Base-by-base conservation (phyloP, 768 basidiomycete genomes). In the Mycena alexandri region DNA sequence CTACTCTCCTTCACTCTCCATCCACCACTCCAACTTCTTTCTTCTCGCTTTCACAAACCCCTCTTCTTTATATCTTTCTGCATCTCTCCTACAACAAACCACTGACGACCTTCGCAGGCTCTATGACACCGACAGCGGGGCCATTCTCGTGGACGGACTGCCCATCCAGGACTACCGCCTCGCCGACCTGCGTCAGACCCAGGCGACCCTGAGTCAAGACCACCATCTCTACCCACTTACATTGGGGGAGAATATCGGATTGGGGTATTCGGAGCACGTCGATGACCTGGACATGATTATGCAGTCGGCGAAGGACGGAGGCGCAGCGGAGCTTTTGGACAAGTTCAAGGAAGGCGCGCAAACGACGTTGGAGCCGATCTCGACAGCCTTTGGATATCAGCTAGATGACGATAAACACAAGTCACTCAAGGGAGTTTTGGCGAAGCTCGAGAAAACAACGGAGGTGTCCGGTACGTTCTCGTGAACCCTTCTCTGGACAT, bases 201-300 rank as follows among this genome's bases (percentile, higher is more conserved):
- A 75, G 13, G 80, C 82, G 16, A 74, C 78, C 44, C 77, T 85
- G 3, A 75, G 75, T 5, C 83, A 85, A 69, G 77, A 80, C 3
- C 82, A 80, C 61, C 54, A 66, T 4, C 61, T 83, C 1, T 80
- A 78, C 63, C 78, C 79, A 11, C 69, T 84, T 5, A 75, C 80
- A 3, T 47, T 84, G 5, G 71, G 70, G 34, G 84, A 84, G 52
- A 84, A 83, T 42, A 78, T 84, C 19, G 78, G 74, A 24, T 68
- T 84, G 8, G 83, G 81, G 24, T 65, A 70, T 36, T 51, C 74
- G 8, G 74, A 71, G 11, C 38, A 41, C 10, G 55, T 64, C 14
- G 47, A 51, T 10, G 65, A 71, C 11, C 10, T 11, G 22, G 55
- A 42, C 25, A 67, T 64, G 55, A 54, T 71, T 42, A 47, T 46